phyloP scores from a whole-genome alignment of 1,284 basidiomycete species.

The Moesziomyces parantarcticus region DNA sequence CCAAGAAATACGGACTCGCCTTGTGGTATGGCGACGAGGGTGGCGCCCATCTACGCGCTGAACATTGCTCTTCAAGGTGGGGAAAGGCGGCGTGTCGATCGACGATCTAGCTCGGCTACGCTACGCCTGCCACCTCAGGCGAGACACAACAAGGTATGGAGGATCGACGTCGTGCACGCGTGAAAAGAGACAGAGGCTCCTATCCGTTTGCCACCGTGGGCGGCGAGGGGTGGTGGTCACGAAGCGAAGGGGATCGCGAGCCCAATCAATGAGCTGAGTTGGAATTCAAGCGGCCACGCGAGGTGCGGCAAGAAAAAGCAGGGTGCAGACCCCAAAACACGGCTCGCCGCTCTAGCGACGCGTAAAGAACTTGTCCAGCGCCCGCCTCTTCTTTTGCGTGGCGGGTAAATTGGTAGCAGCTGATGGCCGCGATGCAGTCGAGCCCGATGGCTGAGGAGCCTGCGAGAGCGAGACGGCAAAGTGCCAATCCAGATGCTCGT shows the following conservation, averaged over 20 bases:
- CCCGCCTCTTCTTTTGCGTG: constrained; percentile 27
- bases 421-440: background rate
- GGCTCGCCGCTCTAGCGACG: constrained; percentile 12
- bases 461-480: constrained; percentile 55
- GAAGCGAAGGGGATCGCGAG: background rate
- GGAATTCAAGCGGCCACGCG: constrained; percentile 6
- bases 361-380: constrained; percentile 35
- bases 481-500: constrained; percentile 61
- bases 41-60: background rate
- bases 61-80: background rate
- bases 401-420: background rate
- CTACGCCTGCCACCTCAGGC: background rate
- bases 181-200: background rate
- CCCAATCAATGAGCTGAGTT: constrained; percentile 12
- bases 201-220: too few relatives aligned
- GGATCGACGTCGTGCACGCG: background rate
- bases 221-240: background rate
- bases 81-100: constrained; percentile 7
- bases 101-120: background rate
- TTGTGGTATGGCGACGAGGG: background rate
- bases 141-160: background rate
- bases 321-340: constrained; percentile 28
- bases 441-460: constrained; percentile 9
- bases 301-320: constrained; percentile 15
- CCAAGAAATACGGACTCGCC: background rate